phyloP scores from a whole-genome alignment of 176 grass and related monocot genomes.

The Paspalum vaginatum region DNA sequence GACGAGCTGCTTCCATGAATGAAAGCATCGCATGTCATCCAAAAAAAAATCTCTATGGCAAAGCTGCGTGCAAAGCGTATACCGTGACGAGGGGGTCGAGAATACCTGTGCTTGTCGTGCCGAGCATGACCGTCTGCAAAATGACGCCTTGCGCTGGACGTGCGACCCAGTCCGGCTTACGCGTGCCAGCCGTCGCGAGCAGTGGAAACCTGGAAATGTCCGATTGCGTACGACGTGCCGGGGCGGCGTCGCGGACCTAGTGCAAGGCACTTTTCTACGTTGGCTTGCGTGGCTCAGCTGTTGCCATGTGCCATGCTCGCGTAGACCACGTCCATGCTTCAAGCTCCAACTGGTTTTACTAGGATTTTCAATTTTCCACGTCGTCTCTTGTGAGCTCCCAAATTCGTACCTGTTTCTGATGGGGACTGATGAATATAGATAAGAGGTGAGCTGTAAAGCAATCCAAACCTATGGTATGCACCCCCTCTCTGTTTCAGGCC shows the following conservation, averaged over 20 bases:
- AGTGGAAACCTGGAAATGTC: conserved; percentile 4
- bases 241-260: conserved; percentile 21
- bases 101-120: conserved; percentile 24
- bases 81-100: background rate
- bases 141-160: conserved; percentile 24
- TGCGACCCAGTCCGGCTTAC: conserved; percentile 43
- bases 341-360: background rate
- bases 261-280: background rate
- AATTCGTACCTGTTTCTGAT: background rate
- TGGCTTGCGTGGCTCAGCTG: background rate
- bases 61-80: background rate
- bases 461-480: background rate
- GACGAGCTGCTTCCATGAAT: background rate
- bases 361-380: background rate
- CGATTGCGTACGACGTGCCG: conserved; percentile 38
- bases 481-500: no score
- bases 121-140: conserved; percentile 19
- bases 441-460: conserved; percentile 4
- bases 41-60: background rate
- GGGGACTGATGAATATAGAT: background rate
- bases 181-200: conserved; percentile 28
- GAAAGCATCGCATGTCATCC: background rate
- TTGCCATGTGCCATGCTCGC: background rate
- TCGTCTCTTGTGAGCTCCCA: background rate
- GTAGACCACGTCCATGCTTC: conserved; percentile 35